Evolutionary conservation across 2,329 filamentous ascomycete genomes (phyloP), one percentile per base, ranked within the genome.

Genomic region (Corinectria fuckeliana): DNA sequence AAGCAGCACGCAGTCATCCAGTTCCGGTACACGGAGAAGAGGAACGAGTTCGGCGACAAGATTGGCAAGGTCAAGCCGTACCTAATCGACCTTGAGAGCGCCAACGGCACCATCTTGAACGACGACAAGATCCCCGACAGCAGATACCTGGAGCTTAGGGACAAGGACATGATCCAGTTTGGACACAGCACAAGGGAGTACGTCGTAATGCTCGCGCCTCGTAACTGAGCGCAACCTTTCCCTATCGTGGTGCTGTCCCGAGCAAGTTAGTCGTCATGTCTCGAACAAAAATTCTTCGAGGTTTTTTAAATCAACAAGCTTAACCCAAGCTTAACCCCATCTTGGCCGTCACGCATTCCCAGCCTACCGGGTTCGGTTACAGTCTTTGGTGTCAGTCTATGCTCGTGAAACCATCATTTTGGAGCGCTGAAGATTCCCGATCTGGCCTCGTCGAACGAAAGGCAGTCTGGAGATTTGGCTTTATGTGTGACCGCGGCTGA

Each of bases 1-100:
- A 96, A 96, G 76, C 95, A 99, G 77, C 95, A 99, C 75, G 94
- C 94, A 1, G 95, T 93, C 8, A 85, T 99, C 41, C 95, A 99
- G 74, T 99, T 99, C 71, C 88, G 95, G 34, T 89, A 92, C 72
- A 86, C 90, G 18, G 91, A 92, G 71, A 93, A 90, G 76, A 86
- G 86, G 62, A 92, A 96, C 68, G 92, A 97, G 76, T 96, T 86
- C 73, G 93, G 93, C 20, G 93, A 97, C 73, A 91, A 88, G 72
- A 82, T 89, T 58, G 92, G 91, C 20, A 89, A 82, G 62, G 91
- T 93, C 44, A 90, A 87, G 78, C 93, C 93, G 1, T 99, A 98
- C 77, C 75, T 98, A 8, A 92, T 99, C 64, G 95, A 99, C 76
- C 79, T 99, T 48, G 93, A 97, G 69, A 97, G 92, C 69, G 91